These are phyloP conservation scores for Biancaea sappan DNA, from an alignment of 306 rosid genomes.

Conservation along the genomic window DNA sequence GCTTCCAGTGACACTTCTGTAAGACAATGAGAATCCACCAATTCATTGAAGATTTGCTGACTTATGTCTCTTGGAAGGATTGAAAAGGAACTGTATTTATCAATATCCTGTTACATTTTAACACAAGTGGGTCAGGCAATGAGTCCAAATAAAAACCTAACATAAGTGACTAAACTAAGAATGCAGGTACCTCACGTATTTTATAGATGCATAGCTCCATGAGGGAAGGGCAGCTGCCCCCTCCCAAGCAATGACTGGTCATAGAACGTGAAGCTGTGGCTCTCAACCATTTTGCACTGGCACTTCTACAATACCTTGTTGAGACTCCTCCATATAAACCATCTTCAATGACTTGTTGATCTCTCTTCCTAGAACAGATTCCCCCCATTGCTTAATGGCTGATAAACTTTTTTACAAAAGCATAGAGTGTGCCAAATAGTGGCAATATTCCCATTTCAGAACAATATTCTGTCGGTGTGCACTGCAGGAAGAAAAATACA, in stretches of 20 bases:
- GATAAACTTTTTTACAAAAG: neutral
- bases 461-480: slow-evolving; percentile 1
- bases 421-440: slow-evolving; percentile 14
- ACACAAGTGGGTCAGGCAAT: slow-evolving; percentile 13
- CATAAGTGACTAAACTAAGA: neutral
- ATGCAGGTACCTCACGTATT: slow-evolving; percentile 60
- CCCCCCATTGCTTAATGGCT: slow-evolving; percentile 58
- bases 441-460: slow-evolving; percentile 28
- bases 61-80: slow-evolving; percentile 69
- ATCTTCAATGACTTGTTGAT: slow-evolving; percentile 51
- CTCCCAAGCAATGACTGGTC: slow-evolving; percentile 41
- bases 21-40: slow-evolving; percentile 61
- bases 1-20: slow-evolving; percentile 53
- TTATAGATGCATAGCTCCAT: slow-evolving; percentile 60
- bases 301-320: slow-evolving; percentile 51
- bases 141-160: neutral
- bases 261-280: slow-evolving; percentile 41
- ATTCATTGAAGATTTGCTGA: slow-evolving; percentile 64
- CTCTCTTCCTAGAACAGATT: slow-evolving; percentile 71
- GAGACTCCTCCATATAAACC: slow-evolving; percentile 37
- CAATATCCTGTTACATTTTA: slow-evolving; percentile 51
- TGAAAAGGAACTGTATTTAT: slow-evolving; percentile 50
- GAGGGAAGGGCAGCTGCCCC: slow-evolving; percentile 56
- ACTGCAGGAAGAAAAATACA: slow-evolving; percentile 33
- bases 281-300: slow-evolving; percentile 61